Conservation (phyloP, 129 eudicot species). For the Oenanthe sinensis region DNA sequence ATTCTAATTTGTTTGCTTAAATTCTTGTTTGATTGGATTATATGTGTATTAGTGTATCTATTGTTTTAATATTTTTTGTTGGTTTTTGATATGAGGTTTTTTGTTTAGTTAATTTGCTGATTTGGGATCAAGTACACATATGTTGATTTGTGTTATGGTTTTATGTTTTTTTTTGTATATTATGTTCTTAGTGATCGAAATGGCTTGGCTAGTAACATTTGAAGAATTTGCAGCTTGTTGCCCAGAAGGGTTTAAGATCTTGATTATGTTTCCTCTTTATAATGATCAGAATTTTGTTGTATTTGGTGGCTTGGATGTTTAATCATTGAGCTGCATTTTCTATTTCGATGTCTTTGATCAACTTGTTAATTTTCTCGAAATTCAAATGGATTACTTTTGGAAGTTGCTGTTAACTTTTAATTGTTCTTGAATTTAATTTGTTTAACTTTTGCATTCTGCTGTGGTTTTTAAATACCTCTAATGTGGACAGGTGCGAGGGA, state of each 20-base stretch:
- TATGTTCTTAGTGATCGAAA: neutral
- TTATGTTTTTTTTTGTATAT: neutral
- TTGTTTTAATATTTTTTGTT: neutral
- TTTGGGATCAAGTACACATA: neutral
- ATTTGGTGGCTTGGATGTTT: neutral
- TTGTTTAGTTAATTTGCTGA: conserved; percentile 3
- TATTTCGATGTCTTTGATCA: neutral
- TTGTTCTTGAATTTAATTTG: neutral
- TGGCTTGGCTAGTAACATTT: neutral
- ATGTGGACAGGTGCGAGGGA: neutral
- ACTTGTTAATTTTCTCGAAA: neutral
- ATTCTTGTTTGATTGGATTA: neutral
- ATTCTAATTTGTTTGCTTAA: neutral
- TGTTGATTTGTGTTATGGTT: neutral
- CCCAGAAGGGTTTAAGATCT: conserved; percentile 10
- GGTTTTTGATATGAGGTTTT: conserved; percentile 1
- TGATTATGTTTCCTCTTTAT: neutral
- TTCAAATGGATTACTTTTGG: neutral
- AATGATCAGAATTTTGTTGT: conserved; percentile 12
- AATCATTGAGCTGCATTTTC: neutral
- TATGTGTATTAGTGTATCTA: neutral
- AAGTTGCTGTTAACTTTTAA: neutral
- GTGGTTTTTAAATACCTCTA: neutral
- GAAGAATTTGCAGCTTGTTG: neutral
- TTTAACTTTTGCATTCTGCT: conserved; percentile 3